Base-by-base conservation (phyloP, 2,329 filamentous ascomycete genomes). In the Cytospora schulzeri region DNA sequence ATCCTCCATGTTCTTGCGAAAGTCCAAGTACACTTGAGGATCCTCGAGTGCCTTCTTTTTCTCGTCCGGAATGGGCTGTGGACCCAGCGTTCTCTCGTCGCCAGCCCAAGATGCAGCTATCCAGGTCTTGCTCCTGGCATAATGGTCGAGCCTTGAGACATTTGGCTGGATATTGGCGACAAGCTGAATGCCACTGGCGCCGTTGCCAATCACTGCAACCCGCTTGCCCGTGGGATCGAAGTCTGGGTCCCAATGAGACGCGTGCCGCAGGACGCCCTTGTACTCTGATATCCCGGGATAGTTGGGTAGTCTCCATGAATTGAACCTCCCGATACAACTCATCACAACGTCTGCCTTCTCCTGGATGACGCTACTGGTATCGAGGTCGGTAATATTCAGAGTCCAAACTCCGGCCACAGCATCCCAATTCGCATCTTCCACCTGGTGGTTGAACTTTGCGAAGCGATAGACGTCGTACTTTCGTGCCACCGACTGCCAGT, bases 71-170 rank as follows among this genome's bases (percentile, higher is more conserved):
- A 85, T 86, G 0, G 79, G 78, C 54, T 88, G 86, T 0, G 87
- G 80, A 38, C 82, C 83, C 0, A 85, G 76, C 33, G 81, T 83
- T 35, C 85, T 81, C 69, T 83, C 76, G 65, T 83, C 76, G 38
- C 84, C 80, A 0, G 83, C 84, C 74, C 87, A 89, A 0, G 85
- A 85, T 1, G 84, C 81, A 0, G 88, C 85, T 31, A 91, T 85
- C 89, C 89, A 91, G 0, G 88, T 91, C 35, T 79, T 83, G 69
- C 83, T 88, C 12, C 88, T 79, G 1, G 83, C 86, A 68, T 90
- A 91, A 73, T 89, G 86, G 67, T 90, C 86, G 0, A 91, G 76
- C 2, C 79, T 82, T 1, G 68, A 70, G 1, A 82, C 83, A 0
- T 70, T 70, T 31, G 78, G 78, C 62, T 86, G 84, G 1, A 88